Percentiles rank a stretch among this genome's conserved stretches.
These are phyloP conservation scores for Trichomonas vaginalis DNA, from an alignment of 208 protist genomes.

Conservation along the genomic window DNA sequence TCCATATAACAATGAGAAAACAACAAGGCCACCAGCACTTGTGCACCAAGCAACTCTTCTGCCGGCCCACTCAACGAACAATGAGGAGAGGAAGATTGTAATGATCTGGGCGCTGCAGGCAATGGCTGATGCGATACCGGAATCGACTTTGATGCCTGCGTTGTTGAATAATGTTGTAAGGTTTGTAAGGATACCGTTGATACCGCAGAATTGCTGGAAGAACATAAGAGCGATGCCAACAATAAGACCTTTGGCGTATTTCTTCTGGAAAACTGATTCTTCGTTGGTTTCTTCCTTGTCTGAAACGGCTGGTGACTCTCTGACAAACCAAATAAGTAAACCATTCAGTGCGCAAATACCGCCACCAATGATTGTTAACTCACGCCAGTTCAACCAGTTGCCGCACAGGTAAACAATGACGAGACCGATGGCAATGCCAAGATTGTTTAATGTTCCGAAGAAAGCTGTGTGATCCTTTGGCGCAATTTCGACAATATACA, in stretches of 20 bases:
- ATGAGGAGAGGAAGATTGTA: neutral
- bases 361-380: neutral
- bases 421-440: neutral
- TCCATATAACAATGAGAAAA: neutral
- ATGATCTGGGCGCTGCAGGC: neutral
- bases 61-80: neutral
- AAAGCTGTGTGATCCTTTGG: neutral
- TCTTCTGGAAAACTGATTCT: neutral
- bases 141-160: neutral
- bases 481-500: constrained; percentile 3
- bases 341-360: neutral
- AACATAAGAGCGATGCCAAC: constrained; percentile 14
- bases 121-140: neutral
- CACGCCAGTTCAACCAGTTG: neutral
- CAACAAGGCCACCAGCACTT: neutral
- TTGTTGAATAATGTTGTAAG: constrained; percentile 14
- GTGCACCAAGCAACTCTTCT: neutral
- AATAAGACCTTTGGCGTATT: neutral
- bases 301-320: neutral
- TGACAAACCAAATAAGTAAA: neutral
- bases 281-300: neutral
- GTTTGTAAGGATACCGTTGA: constrained; percentile 21
- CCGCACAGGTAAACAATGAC: neutral
- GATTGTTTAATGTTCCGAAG: neutral
- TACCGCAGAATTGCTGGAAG: constrained; percentile 21